Percentiles rank a stretch among this genome's conserved stretches.
These are phyloP conservation scores for Chalciporus chontae DNA, from an alignment of 768 basidiomycete species.

Conservation along the genomic window DNA sequence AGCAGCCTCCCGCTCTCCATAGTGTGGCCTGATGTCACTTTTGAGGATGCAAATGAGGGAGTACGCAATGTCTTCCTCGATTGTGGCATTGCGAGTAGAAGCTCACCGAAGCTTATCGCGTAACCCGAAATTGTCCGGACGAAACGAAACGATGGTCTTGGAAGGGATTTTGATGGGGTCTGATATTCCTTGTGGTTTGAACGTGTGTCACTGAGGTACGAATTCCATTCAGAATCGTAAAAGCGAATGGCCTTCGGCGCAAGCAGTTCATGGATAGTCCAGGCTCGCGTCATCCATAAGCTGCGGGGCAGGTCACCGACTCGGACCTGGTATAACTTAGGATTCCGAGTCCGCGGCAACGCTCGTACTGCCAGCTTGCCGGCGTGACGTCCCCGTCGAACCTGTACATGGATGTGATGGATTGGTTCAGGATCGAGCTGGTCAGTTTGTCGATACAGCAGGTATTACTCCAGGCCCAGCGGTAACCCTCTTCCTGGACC, in stretches of 20 bases:
- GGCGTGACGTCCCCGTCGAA: no score
- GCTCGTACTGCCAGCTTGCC: no score
- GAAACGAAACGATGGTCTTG: background rate
- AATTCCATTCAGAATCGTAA: background rate
- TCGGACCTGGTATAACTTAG: no score
- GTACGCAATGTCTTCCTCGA: background rate
- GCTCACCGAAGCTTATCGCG: background rate
- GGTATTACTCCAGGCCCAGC: conserved; percentile 14
- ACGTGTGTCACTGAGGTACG: background rate
- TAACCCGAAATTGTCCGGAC: background rate
- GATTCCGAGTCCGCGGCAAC: no score
- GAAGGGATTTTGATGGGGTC: background rate
- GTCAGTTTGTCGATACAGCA: background rate
- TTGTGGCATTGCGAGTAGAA: background rate
- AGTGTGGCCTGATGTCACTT: background rate
- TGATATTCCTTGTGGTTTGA: background rate
- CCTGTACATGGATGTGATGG: background rate
- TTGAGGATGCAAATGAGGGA: background rate
- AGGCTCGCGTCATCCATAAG: background rate
- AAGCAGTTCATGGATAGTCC: background rate
- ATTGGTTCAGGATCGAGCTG: background rate
- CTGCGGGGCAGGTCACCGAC: background rate
- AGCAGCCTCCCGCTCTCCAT: no score
- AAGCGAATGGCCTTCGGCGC: conserved; percentile 1
- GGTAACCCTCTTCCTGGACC: conserved; percentile 6